Evolutionary conservation across 2,329 filamentous ascomycete genomes (phyloP).

Genomic region (Metarhizium album): DNA sequence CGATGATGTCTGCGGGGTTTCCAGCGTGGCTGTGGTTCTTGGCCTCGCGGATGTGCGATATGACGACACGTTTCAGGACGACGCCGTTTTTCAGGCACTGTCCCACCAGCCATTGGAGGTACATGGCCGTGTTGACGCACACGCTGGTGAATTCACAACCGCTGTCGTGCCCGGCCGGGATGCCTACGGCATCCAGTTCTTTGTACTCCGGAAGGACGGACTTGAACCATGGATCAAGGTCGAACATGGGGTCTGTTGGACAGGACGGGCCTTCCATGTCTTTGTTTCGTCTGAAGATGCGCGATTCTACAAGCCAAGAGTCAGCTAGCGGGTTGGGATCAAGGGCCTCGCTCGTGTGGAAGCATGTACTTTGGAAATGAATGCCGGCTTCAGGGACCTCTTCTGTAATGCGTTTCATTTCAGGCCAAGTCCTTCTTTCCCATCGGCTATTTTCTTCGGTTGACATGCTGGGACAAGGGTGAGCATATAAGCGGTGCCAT

Average conservation of each 20-base stretch:
- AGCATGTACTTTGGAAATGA: constrained; percentile 55
- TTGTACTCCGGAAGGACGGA: constrained; percentile 61
- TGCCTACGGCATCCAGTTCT: constrained; percentile 43
- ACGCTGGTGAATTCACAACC: constrained; percentile 71
- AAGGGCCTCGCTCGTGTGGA: background rate
- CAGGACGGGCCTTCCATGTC: constrained; percentile 37
- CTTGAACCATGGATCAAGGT: constrained; percentile 63
- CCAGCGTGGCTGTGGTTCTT: constrained; percentile 38
- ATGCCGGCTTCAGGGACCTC: constrained; percentile 68
- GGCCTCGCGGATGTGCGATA: constrained; percentile 67
- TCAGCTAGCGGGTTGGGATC: background rate
- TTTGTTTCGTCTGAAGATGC: constrained; percentile 46
- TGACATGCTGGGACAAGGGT: constrained; percentile 29
- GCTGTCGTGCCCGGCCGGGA: constrained; percentile 57
- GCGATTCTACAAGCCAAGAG: constrained; percentile 26
- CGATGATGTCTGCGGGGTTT: constrained; percentile 51
- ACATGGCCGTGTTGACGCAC: constrained; percentile 84
- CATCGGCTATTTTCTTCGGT: constrained; percentile 34
- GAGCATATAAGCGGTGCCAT: background rate
- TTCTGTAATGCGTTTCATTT: constrained; percentile 43
- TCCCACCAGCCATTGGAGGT: constrained; percentile 75
- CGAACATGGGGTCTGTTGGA: constrained; percentile 48
- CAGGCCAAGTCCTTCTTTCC: constrained; percentile 56
- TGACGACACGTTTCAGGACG: constrained; percentile 48
- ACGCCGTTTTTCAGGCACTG: constrained; percentile 69